A percentile compares a stretch with the other conserved stretches of the same genome.
Evolutionary conservation across 164 flowering plant species (phyloP).

Genomic region (Litsea cubeba): DNA sequence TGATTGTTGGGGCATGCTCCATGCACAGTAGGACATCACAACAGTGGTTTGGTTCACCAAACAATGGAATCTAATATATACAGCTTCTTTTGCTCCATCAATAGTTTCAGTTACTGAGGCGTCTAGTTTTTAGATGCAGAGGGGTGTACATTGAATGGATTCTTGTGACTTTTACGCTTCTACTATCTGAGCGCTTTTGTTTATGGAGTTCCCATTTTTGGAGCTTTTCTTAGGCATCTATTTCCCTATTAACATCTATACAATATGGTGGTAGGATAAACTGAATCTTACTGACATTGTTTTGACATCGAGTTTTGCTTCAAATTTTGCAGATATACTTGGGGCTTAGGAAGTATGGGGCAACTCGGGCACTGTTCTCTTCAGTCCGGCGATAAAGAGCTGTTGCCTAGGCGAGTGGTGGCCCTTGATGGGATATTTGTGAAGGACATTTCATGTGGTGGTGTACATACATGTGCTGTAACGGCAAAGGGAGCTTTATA

Average conservation of each 20-base stretch:
- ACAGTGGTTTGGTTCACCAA: too few species aligned
- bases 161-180: too few species aligned
- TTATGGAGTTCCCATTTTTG: too few species aligned
- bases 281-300: neutral
- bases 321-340: conserved; percentile 63
- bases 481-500: conserved; percentile 81
- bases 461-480: conserved; percentile 89
- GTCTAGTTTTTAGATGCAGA: too few species aligned
- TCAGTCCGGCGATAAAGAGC: conserved; percentile 85
- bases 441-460: conserved; percentile 84
- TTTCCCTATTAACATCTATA: neutral
- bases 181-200: too few species aligned
- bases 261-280: neutral
- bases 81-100: too few species aligned
- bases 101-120: too few species aligned
- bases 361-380: conserved; percentile 96
- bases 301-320: neutral
- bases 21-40: too few species aligned
- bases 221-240: neutral
- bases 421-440: conserved; percentile 69
- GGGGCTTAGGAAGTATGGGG: conserved; percentile 95
- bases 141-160: too few species aligned
- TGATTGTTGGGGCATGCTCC: too few species aligned
- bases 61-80: too few species aligned
- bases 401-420: conserved; percentile 86